Base-by-base conservation (phyloP, 345 rosid species). In the Boechera stricta region DNA sequence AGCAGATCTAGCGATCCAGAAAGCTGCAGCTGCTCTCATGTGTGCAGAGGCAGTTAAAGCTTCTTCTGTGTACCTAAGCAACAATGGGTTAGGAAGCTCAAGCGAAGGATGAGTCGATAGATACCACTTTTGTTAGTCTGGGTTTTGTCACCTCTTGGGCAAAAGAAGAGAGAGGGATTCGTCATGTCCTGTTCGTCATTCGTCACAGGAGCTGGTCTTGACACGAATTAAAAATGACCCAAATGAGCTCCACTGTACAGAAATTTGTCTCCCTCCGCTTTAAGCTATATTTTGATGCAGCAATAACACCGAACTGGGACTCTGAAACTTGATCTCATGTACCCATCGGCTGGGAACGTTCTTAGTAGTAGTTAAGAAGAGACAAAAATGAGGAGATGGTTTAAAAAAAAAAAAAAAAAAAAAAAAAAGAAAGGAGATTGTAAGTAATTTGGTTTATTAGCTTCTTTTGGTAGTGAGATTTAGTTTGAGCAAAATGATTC, bases 1-100 rank as follows among this genome's bases (percentile, higher is more conserved):
- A 80, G 99, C 98, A 71, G 98, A 92, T 81, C 74, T 92, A 69
- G 93, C 93, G 24, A 86, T 92, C 67, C 96, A 92, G 88, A 95
- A 86, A 84, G 99, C 98, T 66, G 91, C 89, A 78, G 88, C 82
- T 78, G 90, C 97, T 71, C 87, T 91, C 73, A 85, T 87, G 88
- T 88, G 86, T 80, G 98, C 98, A 21, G 98, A 95, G 72, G 97
- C 98, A 13, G 82, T 88, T 18, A 90, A 79, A 83, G 89, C 85
- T 71, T 80, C 91, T 64, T 86, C 81, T 21, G 82, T 74, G 78
- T 86, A 89, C 67, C 61, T 66, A 55, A 65, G 38, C 54, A 64
- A 63, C n/a, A 12, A 16, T 10, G 65, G n/a, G 15, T 35, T 64
- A 24, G 75, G 63, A 70, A 62, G 75, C 71, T 63, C 65, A 63